phyloP scores from a whole-genome alignment of 2,329 filamentous ascomycete species.

The Chrysosphaeria jannelii region DNA sequence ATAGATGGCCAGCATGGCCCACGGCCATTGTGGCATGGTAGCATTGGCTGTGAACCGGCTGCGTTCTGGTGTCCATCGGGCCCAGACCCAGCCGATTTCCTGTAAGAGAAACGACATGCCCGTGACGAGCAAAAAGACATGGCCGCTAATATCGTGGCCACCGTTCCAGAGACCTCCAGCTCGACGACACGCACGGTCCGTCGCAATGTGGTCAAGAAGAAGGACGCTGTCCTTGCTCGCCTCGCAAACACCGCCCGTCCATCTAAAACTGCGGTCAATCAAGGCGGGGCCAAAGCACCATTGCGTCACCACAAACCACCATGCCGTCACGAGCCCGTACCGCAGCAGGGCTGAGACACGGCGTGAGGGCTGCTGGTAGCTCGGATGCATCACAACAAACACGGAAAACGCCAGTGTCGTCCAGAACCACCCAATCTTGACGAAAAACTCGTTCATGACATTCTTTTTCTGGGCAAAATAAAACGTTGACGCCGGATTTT shows the following conservation, averaged over 20 bases:
- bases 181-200: constrained; percentile 52
- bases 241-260: constrained; percentile 66
- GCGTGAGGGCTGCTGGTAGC: constrained; percentile 10
- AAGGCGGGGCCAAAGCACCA: constrained; percentile 86
- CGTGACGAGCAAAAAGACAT: constrained; percentile 75
- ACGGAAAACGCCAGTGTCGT: constrained; percentile 41
- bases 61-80: constrained; percentile 12
- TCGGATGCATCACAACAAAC: constrained; percentile 39
- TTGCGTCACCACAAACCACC: constrained; percentile 74
- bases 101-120: constrained; percentile 56
- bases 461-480: constrained; percentile 94
- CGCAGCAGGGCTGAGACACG: constrained; percentile 25
- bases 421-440: constrained; percentile 92
- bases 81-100: constrained; percentile 36
- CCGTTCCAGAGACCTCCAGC: constrained; percentile 64
- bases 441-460: constrained; percentile 72
- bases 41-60: too few species aligned
- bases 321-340: constrained; percentile 40
- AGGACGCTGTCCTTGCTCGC: constrained; percentile 10
- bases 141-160: constrained; percentile 89
- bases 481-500: too few species aligned
- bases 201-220: constrained; percentile 16
- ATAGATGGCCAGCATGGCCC: too few species aligned
- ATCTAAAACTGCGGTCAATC: constrained; percentile 68
- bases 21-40: too few species aligned